A percentile compares a stretch with the other conserved stretches of the same genome.
These are phyloP conservation scores for Pseudohalonectria lignicola DNA, from an alignment of 2,329 filamentous ascomycete species.

Conservation along the genomic window DNA sequence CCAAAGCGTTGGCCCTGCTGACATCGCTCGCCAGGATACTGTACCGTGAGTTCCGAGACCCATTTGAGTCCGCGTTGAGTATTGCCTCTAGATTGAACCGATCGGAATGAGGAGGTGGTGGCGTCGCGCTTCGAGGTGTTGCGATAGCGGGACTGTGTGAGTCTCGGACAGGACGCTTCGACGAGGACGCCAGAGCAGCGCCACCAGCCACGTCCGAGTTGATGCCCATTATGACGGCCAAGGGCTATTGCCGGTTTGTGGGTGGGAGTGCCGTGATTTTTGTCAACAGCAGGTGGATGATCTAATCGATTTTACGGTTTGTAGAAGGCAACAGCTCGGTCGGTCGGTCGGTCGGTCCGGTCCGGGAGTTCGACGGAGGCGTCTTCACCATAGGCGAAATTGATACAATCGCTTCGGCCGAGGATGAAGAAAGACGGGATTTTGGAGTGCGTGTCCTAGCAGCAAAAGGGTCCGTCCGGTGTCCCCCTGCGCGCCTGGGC, in stretches of 20 bases:
- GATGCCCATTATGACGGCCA: constrained; percentile 1
- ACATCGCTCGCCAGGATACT: constrained; percentile 23
- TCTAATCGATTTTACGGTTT: no score
- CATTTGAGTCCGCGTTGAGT: constrained; percentile 23
- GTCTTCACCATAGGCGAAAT: no score
- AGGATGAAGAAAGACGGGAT: no score
- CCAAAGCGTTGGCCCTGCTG: constrained; percentile 25
- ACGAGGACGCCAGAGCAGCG: constrained; percentile 12
- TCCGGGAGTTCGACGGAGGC: no score
- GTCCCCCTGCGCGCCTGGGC: no score
- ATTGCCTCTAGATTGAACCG: constrained; percentile 30
- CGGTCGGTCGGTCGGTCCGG: no score
- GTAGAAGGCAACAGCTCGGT: no score
- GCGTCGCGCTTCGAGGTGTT: constrained; percentile 26
- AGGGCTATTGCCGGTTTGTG: not conserved
- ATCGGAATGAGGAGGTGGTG: constrained; percentile 30
- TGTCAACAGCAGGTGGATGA: no score
- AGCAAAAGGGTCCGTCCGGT: no score
- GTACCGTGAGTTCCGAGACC: constrained; percentile 21
- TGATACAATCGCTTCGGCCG: no score
- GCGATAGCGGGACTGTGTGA: constrained; percentile 20
- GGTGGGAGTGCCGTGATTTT: no score
- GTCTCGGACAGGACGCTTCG: constrained; percentile 21
- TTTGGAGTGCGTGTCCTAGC: no score
- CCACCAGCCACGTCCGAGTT: constrained; percentile 4